Base-by-base conservation (phyloP, 2,329 filamentous ascomycete species). In the Calonectria hongkongensis region DNA sequence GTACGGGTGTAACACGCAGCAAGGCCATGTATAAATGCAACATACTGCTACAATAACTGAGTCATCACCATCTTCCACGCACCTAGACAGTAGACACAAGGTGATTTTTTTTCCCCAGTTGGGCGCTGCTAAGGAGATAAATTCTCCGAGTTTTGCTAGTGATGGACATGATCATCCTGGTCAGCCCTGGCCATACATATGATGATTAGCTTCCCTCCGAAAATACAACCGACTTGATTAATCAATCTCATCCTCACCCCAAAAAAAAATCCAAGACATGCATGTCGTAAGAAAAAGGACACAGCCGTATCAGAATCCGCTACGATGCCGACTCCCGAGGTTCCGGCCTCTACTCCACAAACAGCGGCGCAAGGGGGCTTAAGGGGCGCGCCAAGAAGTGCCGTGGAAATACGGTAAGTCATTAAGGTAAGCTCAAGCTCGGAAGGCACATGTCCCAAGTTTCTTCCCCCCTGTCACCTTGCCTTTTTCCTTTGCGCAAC, bases 321-420 rank as follows among this genome's bases (percentile, higher is more conserved):
- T 58, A 41, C 25, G 30, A 43, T 60, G 48, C 68, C 68, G 68
- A 66, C 68, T 70, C 50, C 68, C 62, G 68, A 51, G 18, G 41
- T 33, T 39, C 58, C 58, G 41, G 58, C 58, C 54, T 60, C 54
- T 43, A 60, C 54, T 60, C 54, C 54, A 60, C 54, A 41, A 13
- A 60, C 68, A 51, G 68, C 30, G 68, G 68, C 50, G 43, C 27
- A 68, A 51, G 36, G 66, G 54, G 66, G 66, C 45, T 8, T 47
- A 63, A 30, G 58, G 58, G 58, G 58, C 58, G 58, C 54, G 58
- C 58, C 58, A 63, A 63, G 39, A 63, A 43, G 36, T 27, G 64
- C 48, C 48, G 63, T 51, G 12, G 63, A 66, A 50, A 39, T 41
- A 66, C 58, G 58, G 58, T 60, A 60, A 60, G 54, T 60, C 54